A percentile compares a stretch with the other conserved stretches of the same genome.
phyloP scores from a whole-genome alignment of 768 basidiomycete species.

The Tulasnella sp. region DNA sequence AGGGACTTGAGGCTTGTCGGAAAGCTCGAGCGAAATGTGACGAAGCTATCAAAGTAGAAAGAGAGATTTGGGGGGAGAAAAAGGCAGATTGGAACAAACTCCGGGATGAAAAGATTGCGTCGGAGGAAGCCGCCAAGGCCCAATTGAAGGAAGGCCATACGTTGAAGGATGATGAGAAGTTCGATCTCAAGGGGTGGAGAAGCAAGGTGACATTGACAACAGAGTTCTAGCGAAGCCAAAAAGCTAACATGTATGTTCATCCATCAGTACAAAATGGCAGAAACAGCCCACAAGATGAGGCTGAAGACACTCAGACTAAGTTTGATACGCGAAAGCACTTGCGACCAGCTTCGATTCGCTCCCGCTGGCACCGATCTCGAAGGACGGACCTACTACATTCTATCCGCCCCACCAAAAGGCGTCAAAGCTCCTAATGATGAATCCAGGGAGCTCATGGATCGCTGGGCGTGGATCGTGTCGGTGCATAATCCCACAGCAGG shows the following conservation, averaged over 20 bases:
- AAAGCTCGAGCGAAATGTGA: conserved; percentile 41
- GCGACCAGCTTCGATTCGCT: conserved; percentile 43
- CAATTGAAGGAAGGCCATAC: not conserved
- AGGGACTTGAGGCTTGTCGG: conserved; percentile 44
- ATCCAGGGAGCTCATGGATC: conserved; percentile 41
- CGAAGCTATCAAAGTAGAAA: conserved; percentile 46
- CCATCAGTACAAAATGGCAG: conserved; percentile 17
- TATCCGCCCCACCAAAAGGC: conserved; percentile 43
- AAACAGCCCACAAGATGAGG: conserved; percentile 39
- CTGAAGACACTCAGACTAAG: conserved; percentile 38
- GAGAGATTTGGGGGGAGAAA: conserved; percentile 42
- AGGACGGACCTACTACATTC: conserved; percentile 56
- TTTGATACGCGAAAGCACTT: conserved; percentile 38
- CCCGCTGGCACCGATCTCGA: conserved; percentile 60
- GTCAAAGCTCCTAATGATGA: conserved; percentile 43
- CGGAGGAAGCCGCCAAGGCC: conserved; percentile 12
- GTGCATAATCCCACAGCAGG: conserved; percentile 34
- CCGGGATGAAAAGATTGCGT: conserved; percentile 27
- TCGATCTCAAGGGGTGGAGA: conserved; percentile 17
- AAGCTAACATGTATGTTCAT: not conserved
- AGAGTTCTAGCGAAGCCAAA: no score
- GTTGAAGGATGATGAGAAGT: conserved; percentile 3
- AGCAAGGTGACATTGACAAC: conserved; percentile 14
- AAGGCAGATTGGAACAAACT: conserved; percentile 26
- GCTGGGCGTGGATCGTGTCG: conserved; percentile 71